Evolutionary conservation across 2,329 filamentous ascomycete genomes (phyloP).

Genomic region (Nigrospora oryzae): DNA sequence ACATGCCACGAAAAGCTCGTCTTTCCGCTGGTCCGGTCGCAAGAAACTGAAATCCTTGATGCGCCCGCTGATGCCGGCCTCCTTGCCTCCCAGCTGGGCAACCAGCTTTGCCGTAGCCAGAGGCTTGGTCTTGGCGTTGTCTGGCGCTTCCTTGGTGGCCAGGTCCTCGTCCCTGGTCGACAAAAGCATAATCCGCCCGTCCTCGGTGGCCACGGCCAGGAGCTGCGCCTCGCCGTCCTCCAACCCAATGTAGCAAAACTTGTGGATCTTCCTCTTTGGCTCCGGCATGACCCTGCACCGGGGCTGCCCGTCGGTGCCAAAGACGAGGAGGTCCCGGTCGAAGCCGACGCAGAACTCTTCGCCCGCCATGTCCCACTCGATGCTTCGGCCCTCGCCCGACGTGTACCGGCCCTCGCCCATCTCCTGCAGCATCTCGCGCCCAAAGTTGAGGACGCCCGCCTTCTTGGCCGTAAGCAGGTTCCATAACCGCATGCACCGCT

Average conservation of each 20-base stretch:
- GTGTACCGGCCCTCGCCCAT: slow-evolving; percentile 70
- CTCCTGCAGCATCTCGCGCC: slow-evolving; percentile 60
- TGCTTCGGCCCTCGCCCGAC: slow-evolving; percentile 73
- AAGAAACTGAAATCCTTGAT: slow-evolving; percentile 85
- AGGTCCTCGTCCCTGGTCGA: slow-evolving; percentile 51
- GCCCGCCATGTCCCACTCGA: slow-evolving; percentile 67
- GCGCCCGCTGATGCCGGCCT: slow-evolving; percentile 56
- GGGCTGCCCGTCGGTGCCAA: slow-evolving; percentile 79
- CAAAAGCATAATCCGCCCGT: slow-evolving; percentile 80
- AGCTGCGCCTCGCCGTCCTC: slow-evolving; percentile 43
- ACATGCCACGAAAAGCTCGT: slow-evolving; percentile 52
- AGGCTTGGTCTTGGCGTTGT: slow-evolving; percentile 26
- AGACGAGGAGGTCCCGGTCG: slow-evolving; percentile 76
- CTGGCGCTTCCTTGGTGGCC: slow-evolving; percentile 26
- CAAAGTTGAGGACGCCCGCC: slow-evolving; percentile 84
- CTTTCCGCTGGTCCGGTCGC: slow-evolving; percentile 24
- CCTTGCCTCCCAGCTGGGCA: slow-evolving; percentile 71
- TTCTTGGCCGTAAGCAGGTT: slow-evolving; percentile 96
- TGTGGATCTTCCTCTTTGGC: slow-evolving; percentile 71
- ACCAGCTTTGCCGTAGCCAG: slow-evolving; percentile 57
- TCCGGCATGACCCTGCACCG: slow-evolving; percentile 64
- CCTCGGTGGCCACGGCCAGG: slow-evolving; percentile 78
- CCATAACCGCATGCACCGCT: slow-evolving; percentile 89
- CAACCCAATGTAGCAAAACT: slow-evolving; percentile 62
- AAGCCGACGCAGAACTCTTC: slow-evolving; percentile 86